phyloP scores from a whole-genome alignment of 164 flowering plant species.

The Berberis vulgaris region DNA sequence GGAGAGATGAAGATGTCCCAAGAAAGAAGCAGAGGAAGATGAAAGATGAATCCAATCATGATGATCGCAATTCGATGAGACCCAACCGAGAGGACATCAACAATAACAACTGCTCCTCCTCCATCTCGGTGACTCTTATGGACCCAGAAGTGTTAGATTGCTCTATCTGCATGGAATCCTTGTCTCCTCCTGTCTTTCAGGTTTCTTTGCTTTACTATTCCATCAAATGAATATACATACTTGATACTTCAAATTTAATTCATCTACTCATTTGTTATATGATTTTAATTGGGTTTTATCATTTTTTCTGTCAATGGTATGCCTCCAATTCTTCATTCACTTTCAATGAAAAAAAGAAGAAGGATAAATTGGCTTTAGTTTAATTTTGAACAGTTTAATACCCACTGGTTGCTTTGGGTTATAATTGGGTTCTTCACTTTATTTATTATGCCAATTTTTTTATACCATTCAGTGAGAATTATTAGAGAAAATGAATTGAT shows the following conservation, averaged over 20 bases:
- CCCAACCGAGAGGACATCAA: conserved; percentile 10
- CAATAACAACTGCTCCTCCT: not conserved
- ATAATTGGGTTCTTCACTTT: too few species aligned
- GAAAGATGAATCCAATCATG: conserved; percentile 10
- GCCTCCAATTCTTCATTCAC: too few species aligned
- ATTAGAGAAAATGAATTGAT: too few species aligned
- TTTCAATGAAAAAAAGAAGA: too few species aligned
- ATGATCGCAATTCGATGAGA: not conserved
- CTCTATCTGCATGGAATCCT: conserved; percentile 49
- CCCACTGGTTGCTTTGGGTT: too few species aligned
- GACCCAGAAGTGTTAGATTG: conserved; percentile 74
- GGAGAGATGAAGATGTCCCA: conserved; percentile 17
- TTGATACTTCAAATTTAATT: too few species aligned
- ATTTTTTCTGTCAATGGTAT: not conserved
- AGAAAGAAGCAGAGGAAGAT: conserved; percentile 13
- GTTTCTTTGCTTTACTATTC: conserved; percentile 15
- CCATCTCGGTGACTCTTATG: conserved; percentile 26
- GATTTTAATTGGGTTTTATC: not conserved
- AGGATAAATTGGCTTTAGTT: too few species aligned
- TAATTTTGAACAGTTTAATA: too few species aligned
- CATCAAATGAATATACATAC: not conserved
- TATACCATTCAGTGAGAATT: too few species aligned
- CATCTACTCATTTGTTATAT: not conserved
- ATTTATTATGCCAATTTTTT: too few species aligned
- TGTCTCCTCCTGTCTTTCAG: conserved; percentile 57